phyloP scores from a whole-genome alignment of 768 basidiomycete genomes.

The Clitopilus hobsonii region DNA sequence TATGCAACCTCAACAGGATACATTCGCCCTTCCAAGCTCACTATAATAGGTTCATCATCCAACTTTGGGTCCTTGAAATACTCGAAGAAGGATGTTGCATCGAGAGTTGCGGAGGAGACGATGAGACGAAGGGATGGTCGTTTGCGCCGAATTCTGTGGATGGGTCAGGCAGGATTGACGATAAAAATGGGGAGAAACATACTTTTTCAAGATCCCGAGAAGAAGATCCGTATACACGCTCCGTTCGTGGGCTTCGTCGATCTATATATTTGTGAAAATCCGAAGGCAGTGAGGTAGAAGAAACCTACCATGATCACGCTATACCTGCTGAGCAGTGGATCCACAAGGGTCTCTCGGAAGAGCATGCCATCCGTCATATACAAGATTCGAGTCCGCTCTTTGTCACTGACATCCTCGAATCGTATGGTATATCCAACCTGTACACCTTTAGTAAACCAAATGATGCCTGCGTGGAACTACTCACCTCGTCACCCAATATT shows the following conservation, averaged over 20 bases:
- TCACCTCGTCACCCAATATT: constrained; percentile 82
- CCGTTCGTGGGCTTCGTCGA: constrained; percentile 97
- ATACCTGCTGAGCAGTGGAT: constrained; percentile 88
- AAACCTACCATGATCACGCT: constrained; percentile 87
- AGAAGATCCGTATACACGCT: constrained; percentile 94
- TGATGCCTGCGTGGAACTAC: constrained; percentile 20
- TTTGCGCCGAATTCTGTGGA: constrained; percentile 79
- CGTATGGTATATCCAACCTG: constrained; percentile 98
- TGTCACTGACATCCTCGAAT: constrained; percentile 89
- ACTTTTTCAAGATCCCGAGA: constrained; percentile 93
- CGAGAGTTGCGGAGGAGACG: constrained; percentile 94
- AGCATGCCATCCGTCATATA: constrained; percentile 99
- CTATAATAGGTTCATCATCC: constrained; percentile 71
- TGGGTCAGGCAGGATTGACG: background rate
- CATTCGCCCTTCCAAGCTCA: constrained; percentile 91
- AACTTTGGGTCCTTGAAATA: constrained; percentile 73
- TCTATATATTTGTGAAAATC: constrained; percentile 36
- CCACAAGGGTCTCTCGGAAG: constrained; percentile 88
- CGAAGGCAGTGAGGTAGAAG: constrained; percentile 1
- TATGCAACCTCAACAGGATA: constrained; percentile 95
- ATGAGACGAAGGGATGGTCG: constrained; percentile 86
- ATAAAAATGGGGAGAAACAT: constrained; percentile 7
- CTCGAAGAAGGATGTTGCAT: constrained; percentile 82
- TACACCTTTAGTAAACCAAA: background rate
- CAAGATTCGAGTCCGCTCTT: constrained; percentile 80